Evolutionary conservation across 768 basidiomycete genomes (phyloP), one percentile per base, ranked within the genome.

Genomic region (Pholiota molesta): DNA sequence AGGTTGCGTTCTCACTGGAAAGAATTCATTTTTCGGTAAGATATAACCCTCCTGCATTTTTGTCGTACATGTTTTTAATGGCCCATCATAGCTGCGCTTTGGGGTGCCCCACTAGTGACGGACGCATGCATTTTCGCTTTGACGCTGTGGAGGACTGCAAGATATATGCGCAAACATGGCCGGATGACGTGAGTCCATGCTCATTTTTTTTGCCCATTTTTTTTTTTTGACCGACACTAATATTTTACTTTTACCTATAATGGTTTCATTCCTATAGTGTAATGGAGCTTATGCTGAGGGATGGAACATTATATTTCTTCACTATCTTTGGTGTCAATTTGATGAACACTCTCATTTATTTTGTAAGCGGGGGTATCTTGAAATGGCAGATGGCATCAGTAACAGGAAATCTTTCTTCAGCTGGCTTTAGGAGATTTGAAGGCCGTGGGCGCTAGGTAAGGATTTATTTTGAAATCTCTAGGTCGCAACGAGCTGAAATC

Each of bases 271-370:
- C 29, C 31, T 37, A 16, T 52, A 67, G 66, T 31, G 37, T 57
- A 3, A 64, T 68, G 62, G 61, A 70, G 31, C 65, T 68, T 10
- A 44, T 70, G 35, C 62, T 70, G 3, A 62, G 67, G n/a, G 69
- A 70, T 51, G 69, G 69, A 19, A 66, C 68, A 14, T 31, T 70
- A 16, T 70, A 68, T 55, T 70, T 65, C 55, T 62, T 70, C 23
- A 57, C 54, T 10, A 70, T 70, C 37, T 70, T 70, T 56, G 52
- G 62, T 7, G 69, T 65, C 10, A 70, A 70, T 59, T 35, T 70
- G 21, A 67, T 70, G 66, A 70, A 70, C 35, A 68, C 67, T 11
- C 58, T 70, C 10, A 68, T 70, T 28, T 70, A 68, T 55, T 68
- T 70, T 52, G 69, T 70, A 52, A 56, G 68, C 56, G 7, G 14